Evolutionary conservation across 176 grass and related monocot species (phyloP).

Genomic region (Aegilops tauschii): DNA sequence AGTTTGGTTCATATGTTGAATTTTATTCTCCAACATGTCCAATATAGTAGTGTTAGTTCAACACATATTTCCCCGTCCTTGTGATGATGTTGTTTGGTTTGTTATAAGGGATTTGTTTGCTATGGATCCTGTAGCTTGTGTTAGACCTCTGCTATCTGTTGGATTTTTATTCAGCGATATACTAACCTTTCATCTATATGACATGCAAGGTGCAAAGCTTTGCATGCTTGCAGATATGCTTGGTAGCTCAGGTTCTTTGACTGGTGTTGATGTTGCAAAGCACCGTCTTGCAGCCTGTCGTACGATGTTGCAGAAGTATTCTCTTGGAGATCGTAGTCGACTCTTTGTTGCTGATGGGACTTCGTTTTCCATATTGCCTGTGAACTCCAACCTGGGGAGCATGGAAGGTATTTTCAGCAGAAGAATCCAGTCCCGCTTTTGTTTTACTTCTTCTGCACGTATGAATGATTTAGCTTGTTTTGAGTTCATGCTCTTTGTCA

Average conservation of each 20-base stretch:
- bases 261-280: slow-evolving; percentile 91
- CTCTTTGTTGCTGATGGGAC: slow-evolving; percentile 95
- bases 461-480: not conserved
- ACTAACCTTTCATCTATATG: slow-evolving; percentile 1
- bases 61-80: not conserved
- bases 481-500: slow-evolving; percentile 30
- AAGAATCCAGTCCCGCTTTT: not conserved
- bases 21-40: not conserved
- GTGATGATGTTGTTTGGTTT: not conserved
- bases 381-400: slow-evolving; percentile 24
- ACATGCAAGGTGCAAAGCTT: slow-evolving; percentile 80
- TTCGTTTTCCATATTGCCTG: slow-evolving; percentile 76
- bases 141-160: slow-evolving; percentile 14
- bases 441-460: slow-evolving; percentile 12
- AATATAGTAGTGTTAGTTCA: not conserved
- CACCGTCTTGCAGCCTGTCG: slow-evolving; percentile 82
- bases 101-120: not conserved
- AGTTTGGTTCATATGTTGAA: not conserved
- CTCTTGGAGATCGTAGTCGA: slow-evolving; percentile 65
- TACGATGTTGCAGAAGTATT: slow-evolving; percentile 93
- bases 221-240: slow-evolving; percentile 94
- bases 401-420: slow-evolving; percentile 30
- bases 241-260: slow-evolving; percentile 69
- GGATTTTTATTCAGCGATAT: not conserved
- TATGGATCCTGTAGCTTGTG: not conserved